phyloP scores from a whole-genome alignment of 768 basidiomycete species.

The Suillus brevipes region DNA sequence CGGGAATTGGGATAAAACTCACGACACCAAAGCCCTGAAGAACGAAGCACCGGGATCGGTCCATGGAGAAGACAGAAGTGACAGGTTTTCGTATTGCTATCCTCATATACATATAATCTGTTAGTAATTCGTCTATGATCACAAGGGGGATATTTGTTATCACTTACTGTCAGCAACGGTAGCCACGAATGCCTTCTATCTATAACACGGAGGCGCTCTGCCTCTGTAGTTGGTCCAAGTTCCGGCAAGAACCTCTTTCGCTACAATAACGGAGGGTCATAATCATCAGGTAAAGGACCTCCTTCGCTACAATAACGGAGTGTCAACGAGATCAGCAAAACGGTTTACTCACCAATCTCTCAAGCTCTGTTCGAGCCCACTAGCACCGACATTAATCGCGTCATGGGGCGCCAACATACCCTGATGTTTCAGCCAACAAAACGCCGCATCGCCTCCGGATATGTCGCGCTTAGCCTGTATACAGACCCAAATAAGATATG shows the following conservation, averaged over 20 bases:
- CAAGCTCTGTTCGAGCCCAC: slow-evolving; percentile 35
- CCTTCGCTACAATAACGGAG: slow-evolving; percentile 3
- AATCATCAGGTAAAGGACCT: neutral
- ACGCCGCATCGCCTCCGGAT: slow-evolving; percentile 44
- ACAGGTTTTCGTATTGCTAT: neutral
- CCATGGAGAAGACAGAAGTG: neutral
- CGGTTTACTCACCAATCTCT: neutral
- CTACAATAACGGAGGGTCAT: neutral
- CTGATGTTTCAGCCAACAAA: slow-evolving; percentile 50
- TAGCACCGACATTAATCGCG: slow-evolving; percentile 47
- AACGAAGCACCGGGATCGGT: neutral
- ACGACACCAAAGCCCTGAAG: slow-evolving; percentile 1
- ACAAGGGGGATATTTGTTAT: neutral
- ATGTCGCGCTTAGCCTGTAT: slow-evolving; percentile 26
- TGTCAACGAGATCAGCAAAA: neutral
- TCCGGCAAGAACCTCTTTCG: slow-evolving; percentile 2
- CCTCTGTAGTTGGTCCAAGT: slow-evolving; percentile 6
- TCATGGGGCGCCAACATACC: slow-evolving; percentile 38
- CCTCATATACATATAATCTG: neutral
- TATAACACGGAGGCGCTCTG: slow-evolving; percentile 1
- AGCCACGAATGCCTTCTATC: neutral
- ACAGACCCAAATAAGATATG: neutral
- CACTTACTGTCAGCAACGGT: neutral
- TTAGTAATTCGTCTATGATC: neutral
- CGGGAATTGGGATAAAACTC: neutral